Evolutionary conservation across 768 basidiomycete species (phyloP).

Genomic region (Phlebiopsis gigantea): DNA sequence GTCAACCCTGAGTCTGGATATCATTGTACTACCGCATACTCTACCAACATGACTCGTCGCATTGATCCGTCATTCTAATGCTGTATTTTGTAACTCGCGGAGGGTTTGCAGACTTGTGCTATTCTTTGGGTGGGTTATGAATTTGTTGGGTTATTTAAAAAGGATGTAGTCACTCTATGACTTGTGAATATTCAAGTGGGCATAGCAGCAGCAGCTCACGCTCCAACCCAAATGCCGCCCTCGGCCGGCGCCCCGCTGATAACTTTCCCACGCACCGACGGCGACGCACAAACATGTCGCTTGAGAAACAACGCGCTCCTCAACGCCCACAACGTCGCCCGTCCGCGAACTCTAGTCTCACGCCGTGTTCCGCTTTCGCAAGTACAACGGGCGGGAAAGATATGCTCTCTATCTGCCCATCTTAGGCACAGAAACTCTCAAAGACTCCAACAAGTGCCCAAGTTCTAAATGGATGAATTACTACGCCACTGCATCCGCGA

Average conservation of each 20-base stretch:
- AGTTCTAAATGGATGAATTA: slow-evolving; percentile 68
- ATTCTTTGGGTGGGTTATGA: neutral
- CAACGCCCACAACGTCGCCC: neutral
- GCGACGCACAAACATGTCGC: neutral
- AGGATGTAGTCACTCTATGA: neutral
- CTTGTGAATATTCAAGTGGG: neutral
- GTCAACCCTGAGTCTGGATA: slow-evolving; percentile 4
- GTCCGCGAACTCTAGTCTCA: neutral
- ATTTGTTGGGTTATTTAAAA: neutral
- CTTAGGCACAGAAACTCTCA: too few relatives aligned
- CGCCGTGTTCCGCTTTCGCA: neutral
- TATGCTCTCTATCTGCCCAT: too few relatives aligned
- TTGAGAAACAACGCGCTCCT: neutral
- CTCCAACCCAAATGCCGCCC: neutral
- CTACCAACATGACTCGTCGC: slow-evolving; percentile 1
- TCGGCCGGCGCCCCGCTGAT: neutral
- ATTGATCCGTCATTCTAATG: neutral
- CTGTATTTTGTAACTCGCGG: neutral
- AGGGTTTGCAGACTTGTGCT: neutral
- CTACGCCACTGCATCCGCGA: slow-evolving; percentile 81
- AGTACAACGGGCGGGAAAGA: neutral
- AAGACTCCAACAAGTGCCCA: neutral
- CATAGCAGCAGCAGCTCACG: neutral
- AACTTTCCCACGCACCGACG: neutral
- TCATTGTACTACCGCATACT: slow-evolving; percentile 6